Base-by-base conservation (phyloP, 1,284 basidiomycete species). In the Wallemia ichthyophaga region DNA sequence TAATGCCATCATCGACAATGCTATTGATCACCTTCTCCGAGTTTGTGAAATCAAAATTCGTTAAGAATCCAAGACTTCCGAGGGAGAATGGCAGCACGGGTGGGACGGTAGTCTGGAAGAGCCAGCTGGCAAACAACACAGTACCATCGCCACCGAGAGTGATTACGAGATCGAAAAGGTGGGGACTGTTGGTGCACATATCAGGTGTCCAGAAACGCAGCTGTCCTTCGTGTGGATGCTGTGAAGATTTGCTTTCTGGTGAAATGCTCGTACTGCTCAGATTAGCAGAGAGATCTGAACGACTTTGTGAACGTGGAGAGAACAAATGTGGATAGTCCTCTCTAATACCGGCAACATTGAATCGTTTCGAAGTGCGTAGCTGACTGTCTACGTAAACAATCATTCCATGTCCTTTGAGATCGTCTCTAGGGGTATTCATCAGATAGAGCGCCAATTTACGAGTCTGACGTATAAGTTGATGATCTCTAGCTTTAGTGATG, bases 71-170 rank as follows among this genome's bases (percentile, higher is more conserved):
- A 24, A 99, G 78, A 9, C 92, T 98, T 54, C 94, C 94, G n/a
- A 98, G 78, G 0, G 94, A 89, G 69, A 98, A 98, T 0, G 94
- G 83, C 25, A 99, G 79, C 33, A 98, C 88, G 2, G 94, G 94
- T 13, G 94, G 94, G 13, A 98, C 94, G 66, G 96, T 88, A 63
- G 82, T 80, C 69, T 98, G 94, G 75, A 99, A 99, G 31, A 99
- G 75, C 94, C 94, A 98, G 2, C 94, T 98, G 2, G 94, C 95
- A 73, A 96, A 98, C 23, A 99, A 77, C 1, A 98, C 92, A 0
- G 94, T 99, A 13, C 94, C 94, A 68, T 99, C 94, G 19, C 94
- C 94, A 56, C 94, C 94, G 61, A 94, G 81, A 25, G 94, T 98
- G 58, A 98, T 76, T 61, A 98, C 94, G 68, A 99, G 94, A 71